A percentile compares a stretch with the other conserved stretches of the same genome.
phyloP scores from a whole-genome alignment of 1,284 basidiomycete genomes.

The Blastosporella zonata region DNA sequence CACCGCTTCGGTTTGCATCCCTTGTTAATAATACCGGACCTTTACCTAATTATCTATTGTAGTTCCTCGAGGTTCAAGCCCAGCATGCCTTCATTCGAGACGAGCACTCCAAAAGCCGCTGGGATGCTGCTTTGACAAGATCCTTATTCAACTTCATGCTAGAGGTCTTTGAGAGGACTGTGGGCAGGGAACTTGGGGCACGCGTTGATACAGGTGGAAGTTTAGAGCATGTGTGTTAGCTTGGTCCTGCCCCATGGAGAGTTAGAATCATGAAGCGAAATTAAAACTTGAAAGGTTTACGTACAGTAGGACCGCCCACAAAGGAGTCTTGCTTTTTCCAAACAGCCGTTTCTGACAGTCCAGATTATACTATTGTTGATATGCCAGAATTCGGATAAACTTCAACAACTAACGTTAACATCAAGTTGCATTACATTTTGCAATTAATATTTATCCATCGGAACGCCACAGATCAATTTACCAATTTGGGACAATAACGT shows the following conservation, averaged over 20 bases:
- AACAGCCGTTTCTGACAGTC: too few species aligned
- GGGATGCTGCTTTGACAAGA: conserved; percentile 87
- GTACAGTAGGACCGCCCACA: too few species aligned
- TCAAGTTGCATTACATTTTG: too few species aligned
- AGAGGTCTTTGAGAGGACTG: conserved; percentile 88
- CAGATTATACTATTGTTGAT: too few species aligned
- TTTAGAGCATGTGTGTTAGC: conserved; percentile 76
- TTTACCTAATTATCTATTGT: conserved; percentile 7
- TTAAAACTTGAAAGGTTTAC: too few species aligned
- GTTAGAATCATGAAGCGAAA: not conserved
- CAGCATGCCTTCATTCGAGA: conserved; percentile 95
- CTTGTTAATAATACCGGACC: not conserved
- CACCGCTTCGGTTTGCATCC: conserved; percentile 55
- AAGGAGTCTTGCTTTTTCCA: too few species aligned
- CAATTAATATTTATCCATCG: not conserved
- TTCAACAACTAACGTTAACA: too few species aligned
- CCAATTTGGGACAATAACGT: not conserved
- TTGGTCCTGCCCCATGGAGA: not conserved
- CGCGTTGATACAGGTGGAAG: conserved; percentile 41
- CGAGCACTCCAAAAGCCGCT: conserved; percentile 86
- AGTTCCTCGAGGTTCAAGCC: conserved; percentile 92
- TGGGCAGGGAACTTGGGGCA: conserved; percentile 80
- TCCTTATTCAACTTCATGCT: conserved; percentile 85
- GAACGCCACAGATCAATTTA: not conserved
- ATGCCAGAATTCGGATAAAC: too few species aligned